Conservation (phyloP, 305 asterid species). For the Fraxinus velutina region DNA sequence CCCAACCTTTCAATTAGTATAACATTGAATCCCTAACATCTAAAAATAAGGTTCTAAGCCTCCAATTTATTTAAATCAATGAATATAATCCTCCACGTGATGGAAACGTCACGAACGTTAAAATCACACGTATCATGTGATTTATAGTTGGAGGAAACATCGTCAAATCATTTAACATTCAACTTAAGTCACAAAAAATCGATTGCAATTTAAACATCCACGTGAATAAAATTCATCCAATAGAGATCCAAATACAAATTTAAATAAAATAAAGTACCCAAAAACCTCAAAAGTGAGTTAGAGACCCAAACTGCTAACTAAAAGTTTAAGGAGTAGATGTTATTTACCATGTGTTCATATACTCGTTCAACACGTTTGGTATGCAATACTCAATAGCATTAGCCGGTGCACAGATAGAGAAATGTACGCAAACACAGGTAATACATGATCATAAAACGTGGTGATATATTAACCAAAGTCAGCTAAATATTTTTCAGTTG, state of each 20-base stretch:
- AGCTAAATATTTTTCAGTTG: not conserved
- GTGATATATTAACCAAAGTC: not conserved
- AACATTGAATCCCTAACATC: not conserved
- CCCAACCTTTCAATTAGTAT: not conserved
- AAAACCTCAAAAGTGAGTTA: not conserved
- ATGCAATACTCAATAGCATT: not conserved
- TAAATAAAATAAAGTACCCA: not conserved
- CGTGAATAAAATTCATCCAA: not conserved
- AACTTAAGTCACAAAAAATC: not conserved
- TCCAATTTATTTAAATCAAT: not conserved
- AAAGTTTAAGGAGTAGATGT: constrained; percentile 3
- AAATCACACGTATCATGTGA: not conserved
- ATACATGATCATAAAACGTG: not conserved
- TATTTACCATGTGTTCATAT: not conserved
- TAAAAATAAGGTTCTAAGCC: not conserved
- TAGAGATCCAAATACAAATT: not conserved
- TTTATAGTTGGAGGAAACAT: not conserved
- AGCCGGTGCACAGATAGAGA: not conserved
- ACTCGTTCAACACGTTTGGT: not conserved
- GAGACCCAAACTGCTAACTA: not conserved
- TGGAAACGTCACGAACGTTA: not conserved
- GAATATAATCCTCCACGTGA: not conserved
- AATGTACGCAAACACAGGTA: not conserved
- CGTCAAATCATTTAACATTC: not conserved
- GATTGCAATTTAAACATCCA: not conserved